Evolutionary conservation across 257 asterid species (phyloP).

Genomic region (Przewalskia tangutica): DNA sequence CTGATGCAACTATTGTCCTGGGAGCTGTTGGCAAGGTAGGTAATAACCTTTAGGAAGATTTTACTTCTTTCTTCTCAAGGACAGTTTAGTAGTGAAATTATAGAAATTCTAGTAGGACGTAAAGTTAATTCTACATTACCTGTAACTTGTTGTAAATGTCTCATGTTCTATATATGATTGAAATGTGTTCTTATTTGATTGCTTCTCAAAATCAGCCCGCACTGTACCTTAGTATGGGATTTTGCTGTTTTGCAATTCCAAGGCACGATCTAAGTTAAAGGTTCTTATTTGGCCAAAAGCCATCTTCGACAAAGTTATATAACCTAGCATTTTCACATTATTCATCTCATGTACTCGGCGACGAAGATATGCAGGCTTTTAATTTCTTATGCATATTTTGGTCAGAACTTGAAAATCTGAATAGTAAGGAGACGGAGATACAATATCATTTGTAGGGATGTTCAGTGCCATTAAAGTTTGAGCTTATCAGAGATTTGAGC

Average conservation of each 20-base stretch:
- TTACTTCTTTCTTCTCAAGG: neutral
- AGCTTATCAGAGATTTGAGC: neutral
- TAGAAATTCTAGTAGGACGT: neutral
- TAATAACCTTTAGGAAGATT: neutral
- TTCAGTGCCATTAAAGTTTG: neutral
- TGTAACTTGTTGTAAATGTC: neutral
- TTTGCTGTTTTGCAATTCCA: neutral
- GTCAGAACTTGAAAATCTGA: neutral
- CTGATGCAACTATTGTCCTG: conserved; percentile 90
- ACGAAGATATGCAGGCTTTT: neutral
- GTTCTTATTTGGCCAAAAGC: neutral
- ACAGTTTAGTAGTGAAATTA: neutral
- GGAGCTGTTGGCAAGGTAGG: conserved; percentile 98
- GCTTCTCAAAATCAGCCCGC: neutral
- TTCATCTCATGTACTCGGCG: neutral
- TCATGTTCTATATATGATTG: neutral
- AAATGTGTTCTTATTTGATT: neutral
- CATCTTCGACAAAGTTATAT: neutral
- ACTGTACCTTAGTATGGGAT: neutral
- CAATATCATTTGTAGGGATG: neutral
- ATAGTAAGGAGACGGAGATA: neutral
- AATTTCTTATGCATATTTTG: neutral
- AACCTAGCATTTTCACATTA: neutral
- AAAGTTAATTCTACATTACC: neutral
- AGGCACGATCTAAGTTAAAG: neutral